Evolutionary conservation across 2,329 filamentous ascomycete species (phyloP).

Genomic region (Fusarium subtropicale): DNA sequence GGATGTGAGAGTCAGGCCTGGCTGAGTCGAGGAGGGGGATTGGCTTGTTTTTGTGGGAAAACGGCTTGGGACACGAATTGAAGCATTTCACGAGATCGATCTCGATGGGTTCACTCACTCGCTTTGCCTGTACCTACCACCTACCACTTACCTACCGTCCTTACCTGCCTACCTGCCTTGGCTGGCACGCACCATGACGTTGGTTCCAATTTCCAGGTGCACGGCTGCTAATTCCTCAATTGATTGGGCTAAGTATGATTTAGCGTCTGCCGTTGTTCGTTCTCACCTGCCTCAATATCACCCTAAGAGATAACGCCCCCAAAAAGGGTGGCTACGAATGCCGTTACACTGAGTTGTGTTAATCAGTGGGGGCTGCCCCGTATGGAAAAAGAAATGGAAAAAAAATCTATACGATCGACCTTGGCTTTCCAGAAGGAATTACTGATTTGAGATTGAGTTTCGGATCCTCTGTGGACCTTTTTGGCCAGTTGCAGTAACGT

Average conservation of each 20-base stretch:
- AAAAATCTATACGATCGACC: slow-evolving; percentile 31
- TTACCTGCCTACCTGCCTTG: slow-evolving; percentile 4
- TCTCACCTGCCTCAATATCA: not conserved
- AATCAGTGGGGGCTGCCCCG: slow-evolving; percentile 20
- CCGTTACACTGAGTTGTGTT: slow-evolving; percentile 23
- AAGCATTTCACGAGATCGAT: slow-evolving; percentile 13
- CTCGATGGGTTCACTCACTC: slow-evolving; percentile 8
- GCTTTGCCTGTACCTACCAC: not conserved
- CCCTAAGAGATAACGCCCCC: not conserved
- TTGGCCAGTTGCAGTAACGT: slow-evolving; percentile 12
- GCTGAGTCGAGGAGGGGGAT: not conserved
- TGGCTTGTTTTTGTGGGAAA: not conserved
- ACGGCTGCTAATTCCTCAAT: slow-evolving; percentile 22
- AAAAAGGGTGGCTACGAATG: slow-evolving; percentile 16
- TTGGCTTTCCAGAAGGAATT: slow-evolving; percentile 19
- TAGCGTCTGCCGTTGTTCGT: slow-evolving; percentile 5
- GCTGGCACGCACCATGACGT: slow-evolving; percentile 34
- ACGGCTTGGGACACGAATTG: slow-evolving; percentile 6
- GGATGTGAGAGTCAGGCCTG: slow-evolving; percentile 2
- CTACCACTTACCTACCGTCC: too few species aligned
- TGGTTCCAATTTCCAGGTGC: slow-evolving; percentile 24
- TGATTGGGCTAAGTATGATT: slow-evolving; percentile 20
- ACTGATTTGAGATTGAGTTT: slow-evolving; percentile 15
- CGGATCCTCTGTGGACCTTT: slow-evolving; percentile 17
- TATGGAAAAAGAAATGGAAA: slow-evolving; percentile 9